Evolutionary conservation across 192 early-diverging fungal species (phyloP), one percentile per base, ranked within the genome.

Genomic region (Rhizophagus prolifer): DNA sequence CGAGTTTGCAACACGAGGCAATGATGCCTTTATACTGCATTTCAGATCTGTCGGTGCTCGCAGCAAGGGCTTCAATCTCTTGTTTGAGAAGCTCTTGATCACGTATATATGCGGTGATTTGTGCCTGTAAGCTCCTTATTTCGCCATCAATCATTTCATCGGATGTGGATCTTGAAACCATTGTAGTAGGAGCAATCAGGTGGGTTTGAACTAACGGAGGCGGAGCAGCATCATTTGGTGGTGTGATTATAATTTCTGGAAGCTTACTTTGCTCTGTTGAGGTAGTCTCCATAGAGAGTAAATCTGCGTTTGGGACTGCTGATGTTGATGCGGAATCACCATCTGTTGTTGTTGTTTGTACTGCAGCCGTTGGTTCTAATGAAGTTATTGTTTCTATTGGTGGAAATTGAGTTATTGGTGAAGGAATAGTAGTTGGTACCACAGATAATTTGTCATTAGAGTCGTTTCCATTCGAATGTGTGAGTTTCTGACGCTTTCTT

Each of bases 1-100:
- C 85, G 30, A 97, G 89, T 73, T 91, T 88, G 78, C 95, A 96
- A 80, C 95, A 95, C 28, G 90, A 88, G 9, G 94, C 89, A 81
- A 97, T 95, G 41, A 98, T 87, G 72, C 88, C 85, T 82, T 93
- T 93, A 82, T 91, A 97, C 71, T 92, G 88, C 54, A 92, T 72
- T 78, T 96, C 94, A 54, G 86, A 88, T 26, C 91, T 88, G 3
- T 86, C 86, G 3, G 89, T 83, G 59, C 88, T 85, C 9, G 81
- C 81, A 9, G 83, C 84, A 36, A 91, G 65, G 9, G 80, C 83
- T 12, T 83, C 81, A 28, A 95, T 68, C 36, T 94, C 89, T n/a
- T 87, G 78, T 30, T 82, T 79, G 31, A 94, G 79, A 31, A 84
- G 80, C 31, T 82, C 76, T 16, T 85, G 78, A 10, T 81, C 83